Evolutionary conservation across 441 rosid species (phyloP), one percentile per base, ranked within the genome.

Genomic region (Kokia cookei): DNA sequence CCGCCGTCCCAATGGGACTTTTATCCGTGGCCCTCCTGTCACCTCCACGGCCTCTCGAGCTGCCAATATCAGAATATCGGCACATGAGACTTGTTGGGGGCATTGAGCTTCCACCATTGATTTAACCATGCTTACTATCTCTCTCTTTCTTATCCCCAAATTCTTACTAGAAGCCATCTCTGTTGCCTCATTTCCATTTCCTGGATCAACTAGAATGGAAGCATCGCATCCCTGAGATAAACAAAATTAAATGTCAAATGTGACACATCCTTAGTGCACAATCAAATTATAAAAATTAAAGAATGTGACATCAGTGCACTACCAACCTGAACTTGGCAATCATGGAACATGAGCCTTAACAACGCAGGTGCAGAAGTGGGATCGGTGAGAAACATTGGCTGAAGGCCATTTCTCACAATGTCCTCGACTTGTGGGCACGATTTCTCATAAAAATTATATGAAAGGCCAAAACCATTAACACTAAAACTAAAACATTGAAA

Each of bases 281-380:
- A 35, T 1, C 40, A 35, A 35, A 35, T 35, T 35, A 35, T 35
- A 35, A 35, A 35, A 35, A 35, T 5, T 35, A 35, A 35, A 35
- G 40, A 35, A 35, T 35, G 40, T 35, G 40, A 35, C 40, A 35
- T 35, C 8, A 35, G 40, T 35, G 40, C 6, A 5, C 40, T 35
- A 35, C 40, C 0, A 35, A 35, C 88, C 86, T 83, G 86, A 73
- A 83, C 86, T 85, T 85, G 86, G 76, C 88, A 83, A 70, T 83
- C 86, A 73, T 83, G 86, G 77, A 85, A 81, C 86, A 85, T 83
- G 24, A 85, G 88, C 65, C 86, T 76, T 27, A 83, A 74, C 77
- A 85, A 73, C 50, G 86, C 85, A 6, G 88, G 69, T 6, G 86
- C 84, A 24, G 86, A 66, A 65, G 81, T 62, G 68, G 86, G 86